Evolutionary conservation across 495 filamentous ascomycete species (phyloP), one percentile per base, ranked within the genome.

Genomic region (Corynascus novoguineensis): DNA sequence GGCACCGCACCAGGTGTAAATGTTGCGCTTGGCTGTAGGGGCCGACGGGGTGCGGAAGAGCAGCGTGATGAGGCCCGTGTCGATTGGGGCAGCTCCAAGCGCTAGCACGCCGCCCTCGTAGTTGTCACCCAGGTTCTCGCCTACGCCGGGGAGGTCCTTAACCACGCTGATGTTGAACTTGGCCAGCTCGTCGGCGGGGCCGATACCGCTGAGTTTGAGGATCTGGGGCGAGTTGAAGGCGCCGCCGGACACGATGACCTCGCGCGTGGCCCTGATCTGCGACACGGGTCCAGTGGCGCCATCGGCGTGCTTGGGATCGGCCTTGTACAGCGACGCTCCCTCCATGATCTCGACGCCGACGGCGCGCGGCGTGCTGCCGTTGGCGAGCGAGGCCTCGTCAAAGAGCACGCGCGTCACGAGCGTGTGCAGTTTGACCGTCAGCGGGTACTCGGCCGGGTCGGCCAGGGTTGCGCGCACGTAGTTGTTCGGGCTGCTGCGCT

Each of bases 101-200:
- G 62, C 65, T 0, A 75, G 65, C 21, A 76, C 40, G 1, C 70
- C 69, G 28, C 70, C 68, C 56, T 76, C 75, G 61, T 76, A 77
- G 63, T 86, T 83, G 55, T 86, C 83, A 53, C 77, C 77, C 0
- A 86, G 70, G 25, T 80, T 81, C 63, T 79, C 78, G 10, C 82
- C 81, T 0, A 85, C 83, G 1, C 81, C 82, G 1, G 80, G 80
- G 0, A 77, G 67, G 47, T 83, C 68, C 25, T 79, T 72, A 27
- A 75, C 60, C 24, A 78, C 68, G 19, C 71, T 58, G 46, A 86
- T 83, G 50, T 62, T 42, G 55, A 75, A 74, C 54, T 72, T 68
- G 28, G 63, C 32, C 0, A 78, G 68, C 56, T 78, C 74, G 17
- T 60, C 60, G 3, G 63, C 65, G 5, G 74, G 73, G 1, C 75